phyloP scores from a whole-genome alignment of 2,329 filamentous ascomycete genomes.

The Epichloe hybrida region DNA sequence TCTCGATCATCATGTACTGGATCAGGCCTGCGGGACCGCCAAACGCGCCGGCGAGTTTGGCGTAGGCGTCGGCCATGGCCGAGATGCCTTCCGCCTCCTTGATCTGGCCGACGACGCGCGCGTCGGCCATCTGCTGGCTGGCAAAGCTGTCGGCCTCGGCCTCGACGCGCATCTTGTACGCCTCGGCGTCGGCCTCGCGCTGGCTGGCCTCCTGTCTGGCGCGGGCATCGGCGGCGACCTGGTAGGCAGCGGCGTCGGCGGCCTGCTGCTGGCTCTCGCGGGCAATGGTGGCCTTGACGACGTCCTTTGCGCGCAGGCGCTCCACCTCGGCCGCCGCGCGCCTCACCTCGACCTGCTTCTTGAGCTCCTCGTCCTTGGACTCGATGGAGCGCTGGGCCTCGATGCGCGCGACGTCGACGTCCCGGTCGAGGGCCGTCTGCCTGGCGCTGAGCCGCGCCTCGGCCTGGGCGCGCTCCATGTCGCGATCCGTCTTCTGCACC shows the following conservation, averaged over 20 bases:
- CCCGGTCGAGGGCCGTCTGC: conserved; percentile 58
- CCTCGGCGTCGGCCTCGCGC: too few species aligned
- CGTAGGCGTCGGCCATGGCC: conserved; percentile 73
- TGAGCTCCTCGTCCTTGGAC: conserved; percentile 65
- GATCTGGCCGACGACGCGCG: conserved; percentile 44
- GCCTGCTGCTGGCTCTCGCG: conserved; percentile 56
- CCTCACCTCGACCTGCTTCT: conserved; percentile 63
- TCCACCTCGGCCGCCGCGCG: conserved; percentile 71
- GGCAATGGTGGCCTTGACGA: conserved; percentile 61
- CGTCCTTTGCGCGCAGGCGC: conserved; percentile 60
- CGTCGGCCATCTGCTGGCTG: conserved; percentile 40
- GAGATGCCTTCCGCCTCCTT: conserved; percentile 64
- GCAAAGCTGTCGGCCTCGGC: conserved; percentile 27
- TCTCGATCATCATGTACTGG: conserved; percentile 80
- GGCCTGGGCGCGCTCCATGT: conserved; percentile 66
- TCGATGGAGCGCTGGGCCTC: conserved; percentile 60
- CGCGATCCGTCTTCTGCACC: conserved; percentile 71
- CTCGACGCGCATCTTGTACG: too few species aligned
- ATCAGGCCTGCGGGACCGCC: conserved; percentile 67
- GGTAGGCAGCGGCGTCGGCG: conserved; percentile 52
- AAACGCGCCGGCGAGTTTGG: conserved; percentile 55
- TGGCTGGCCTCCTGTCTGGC: conserved; percentile 32
- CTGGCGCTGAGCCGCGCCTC: conserved; percentile 63
- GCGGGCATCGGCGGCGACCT: conserved; percentile 47
- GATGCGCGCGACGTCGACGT: conserved; percentile 65